Conservation (phyloP, 108 stramenopile species). For the Hondaea fermentalgiana region DNA sequence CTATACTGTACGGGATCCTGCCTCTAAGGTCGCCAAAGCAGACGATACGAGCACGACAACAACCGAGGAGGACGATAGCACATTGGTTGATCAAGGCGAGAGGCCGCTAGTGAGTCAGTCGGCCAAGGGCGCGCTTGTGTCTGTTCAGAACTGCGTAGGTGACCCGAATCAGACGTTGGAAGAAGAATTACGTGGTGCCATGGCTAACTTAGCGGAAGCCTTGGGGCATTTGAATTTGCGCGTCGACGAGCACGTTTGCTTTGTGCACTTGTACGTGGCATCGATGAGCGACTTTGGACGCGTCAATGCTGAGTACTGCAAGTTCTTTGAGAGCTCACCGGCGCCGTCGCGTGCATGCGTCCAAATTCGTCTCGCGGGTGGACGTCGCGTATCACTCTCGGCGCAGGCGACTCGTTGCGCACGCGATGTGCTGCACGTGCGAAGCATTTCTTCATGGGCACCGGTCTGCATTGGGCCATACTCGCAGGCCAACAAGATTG, state of each 20-base stretch:
- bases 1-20: neutral
- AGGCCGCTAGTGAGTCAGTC: neutral
- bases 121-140: neutral
- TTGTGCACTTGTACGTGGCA: conserved; percentile 80
- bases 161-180: neutral
- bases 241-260: conserved; percentile 64
- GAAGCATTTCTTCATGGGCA: conserved; percentile 84
- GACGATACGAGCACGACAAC: neutral
- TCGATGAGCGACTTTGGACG: conserved; percentile 76
- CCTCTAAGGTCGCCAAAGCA: neutral
- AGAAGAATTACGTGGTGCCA: neutral
- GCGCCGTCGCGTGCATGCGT: conserved; percentile 77
- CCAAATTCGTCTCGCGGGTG: conserved; percentile 56
- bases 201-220: neutral
- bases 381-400: neutral
- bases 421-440: conserved; percentile 79
- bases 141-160: neutral
- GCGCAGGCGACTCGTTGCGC: conserved; percentile 32
- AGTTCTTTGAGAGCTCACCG: conserved; percentile 60
- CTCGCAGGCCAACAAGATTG: conserved; percentile 78
- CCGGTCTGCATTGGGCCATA: conserved; percentile 98
- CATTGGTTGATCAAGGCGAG: neutral
- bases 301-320: conserved; percentile 75
- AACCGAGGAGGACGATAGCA: too few species aligned
- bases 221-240: conserved; percentile 16